Base-by-base conservation (phyloP, 2,329 filamentous ascomycete genomes). In the Aspergillus novofumigatus region DNA sequence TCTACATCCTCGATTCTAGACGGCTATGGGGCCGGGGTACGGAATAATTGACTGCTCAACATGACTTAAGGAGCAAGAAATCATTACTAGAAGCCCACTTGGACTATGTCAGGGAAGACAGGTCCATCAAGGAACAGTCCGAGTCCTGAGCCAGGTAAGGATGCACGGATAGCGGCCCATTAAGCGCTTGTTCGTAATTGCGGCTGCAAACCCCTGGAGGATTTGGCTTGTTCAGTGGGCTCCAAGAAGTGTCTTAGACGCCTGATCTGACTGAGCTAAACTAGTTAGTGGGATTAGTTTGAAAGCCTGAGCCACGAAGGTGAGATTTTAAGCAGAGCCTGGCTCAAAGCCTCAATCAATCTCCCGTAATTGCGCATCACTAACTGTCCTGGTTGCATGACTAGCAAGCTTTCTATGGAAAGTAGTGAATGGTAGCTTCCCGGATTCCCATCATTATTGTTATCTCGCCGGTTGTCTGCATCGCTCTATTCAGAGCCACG, bases 401-500 rank as follows among this genome's bases (percentile, higher is more conserved):
- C 23, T 28, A 51, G 49, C 28, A 35, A 26, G 14, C 32, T 38
- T 23, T 45, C n/a, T 3, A 20, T 20, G 21, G 2, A 44, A 45
- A 23, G 20, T 20, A 9, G n/a, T 21, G 17, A 21, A 10, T 9
- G 10, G 17, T 20, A 20, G 41, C 41, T 9, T 47, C 21, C 20
- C 44, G 14, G 44, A 25, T 23, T 23, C 10, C 14, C 44, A 47
- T 26, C 11, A 17, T 17, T 45, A 45, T 23, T 29, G 11, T 11
- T 29, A 11, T 29, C 10, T 29, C 3, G 9, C 28, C 28, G 28
- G 28, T 47, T 26, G 57, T 56, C 35, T 49, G 44, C 58, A 44
- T 62, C 56, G 56, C 59, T 62, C 53, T 56, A 57, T 60, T 53
- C 54, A 20, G 29, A 55, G 50, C 62, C 63, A 65, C 63, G 62